Evolutionary conservation across 768 basidiomycete species (phyloP), one percentile per base, ranked within the genome.

Genomic region (Pulveroboletus sp.): DNA sequence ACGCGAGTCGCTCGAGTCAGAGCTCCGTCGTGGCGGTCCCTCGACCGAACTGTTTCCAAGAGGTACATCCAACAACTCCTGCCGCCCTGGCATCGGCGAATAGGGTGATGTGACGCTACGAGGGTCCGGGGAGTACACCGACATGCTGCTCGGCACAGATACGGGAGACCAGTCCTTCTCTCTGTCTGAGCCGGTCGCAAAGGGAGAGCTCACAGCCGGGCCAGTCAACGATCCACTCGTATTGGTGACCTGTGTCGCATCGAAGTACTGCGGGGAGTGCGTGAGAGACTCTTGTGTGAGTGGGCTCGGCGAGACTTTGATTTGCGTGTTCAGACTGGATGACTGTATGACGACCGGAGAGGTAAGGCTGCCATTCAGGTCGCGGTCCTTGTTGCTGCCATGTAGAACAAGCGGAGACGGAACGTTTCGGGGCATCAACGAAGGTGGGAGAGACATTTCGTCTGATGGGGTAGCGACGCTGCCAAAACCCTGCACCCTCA

Each of bases 291-390:
- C 64, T 37, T 67, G 69, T 0, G 67, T 54, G 14, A 76, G 58
- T 0, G 75, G 74, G 39, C 73, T 75, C 0, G 67, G 63, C 10
- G 73, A 71, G 2, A 71, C 58, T 28, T 67, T 72, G 15, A 46
- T 2, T 3, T 27, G 57, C 10, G 30, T 21, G 41, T 67, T 35
- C 28, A 60, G 6, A 75, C 74, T 7, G 73, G 72, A 30, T 69
- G 80, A 35, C 74, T 75, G 24, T 70, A 46, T 15, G 9, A 41
- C 17, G 9, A 41, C 21, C 9, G 52, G 49, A 24, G 60, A 57
- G 3, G 32, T 28, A 1, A 54, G 45, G 21, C 9, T 35, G 17
- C 46, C 32, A 7, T 45, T 50, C 5, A 17, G 44, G 15, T 49
- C 50, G 5, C 37, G 55, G 24, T 41, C 55, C 27, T 39, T 44